Evolutionary conservation across 352 stramenopile genomes (phyloP).

Genomic region (Globisporangium viniferum): DNA sequence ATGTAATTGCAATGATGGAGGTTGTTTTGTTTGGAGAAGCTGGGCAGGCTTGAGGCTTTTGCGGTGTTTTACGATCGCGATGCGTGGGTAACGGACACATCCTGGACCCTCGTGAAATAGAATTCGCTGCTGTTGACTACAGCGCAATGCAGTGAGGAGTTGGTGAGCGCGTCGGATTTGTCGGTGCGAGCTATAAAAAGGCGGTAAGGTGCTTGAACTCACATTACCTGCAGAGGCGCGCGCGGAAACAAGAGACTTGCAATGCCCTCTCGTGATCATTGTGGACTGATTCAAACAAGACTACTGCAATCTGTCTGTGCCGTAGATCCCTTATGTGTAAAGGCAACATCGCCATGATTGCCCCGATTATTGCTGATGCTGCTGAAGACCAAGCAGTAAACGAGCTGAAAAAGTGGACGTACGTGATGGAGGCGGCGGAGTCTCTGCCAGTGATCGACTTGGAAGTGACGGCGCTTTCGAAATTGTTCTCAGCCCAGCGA

Average conservation of each 20-base stretch:
- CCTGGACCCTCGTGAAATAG: not conserved
- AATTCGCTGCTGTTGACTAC: not conserved
- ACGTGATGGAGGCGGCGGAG: slow-evolving; percentile 8
- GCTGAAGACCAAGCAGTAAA: not conserved
- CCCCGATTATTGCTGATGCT: not conserved
- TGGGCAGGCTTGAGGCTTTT: not conserved
- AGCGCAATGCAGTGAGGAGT: too few relatives aligned
- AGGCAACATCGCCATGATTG: not conserved
- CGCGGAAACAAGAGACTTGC: not conserved
- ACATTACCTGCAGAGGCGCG: not conserved
- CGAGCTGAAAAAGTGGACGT: slow-evolving; percentile 6
- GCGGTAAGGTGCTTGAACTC: not conserved
- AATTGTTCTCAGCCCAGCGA: not conserved
- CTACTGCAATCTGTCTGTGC: not conserved
- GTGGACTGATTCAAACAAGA: not conserved
- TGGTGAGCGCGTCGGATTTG: not conserved
- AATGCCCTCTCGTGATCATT: not conserved
- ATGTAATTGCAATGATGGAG: not conserved
- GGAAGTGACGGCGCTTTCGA: not conserved
- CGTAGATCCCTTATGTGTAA: not conserved
- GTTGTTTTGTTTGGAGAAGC: not conserved
- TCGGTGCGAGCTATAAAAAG: not conserved
- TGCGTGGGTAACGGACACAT: not conserved
- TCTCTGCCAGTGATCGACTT: slow-evolving; percentile 8
- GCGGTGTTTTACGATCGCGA: not conserved